These are phyloP conservation scores for Berberis thunbergii DNA, from an alignment of 164 flowering plant species.

Conservation along the genomic window DNA sequence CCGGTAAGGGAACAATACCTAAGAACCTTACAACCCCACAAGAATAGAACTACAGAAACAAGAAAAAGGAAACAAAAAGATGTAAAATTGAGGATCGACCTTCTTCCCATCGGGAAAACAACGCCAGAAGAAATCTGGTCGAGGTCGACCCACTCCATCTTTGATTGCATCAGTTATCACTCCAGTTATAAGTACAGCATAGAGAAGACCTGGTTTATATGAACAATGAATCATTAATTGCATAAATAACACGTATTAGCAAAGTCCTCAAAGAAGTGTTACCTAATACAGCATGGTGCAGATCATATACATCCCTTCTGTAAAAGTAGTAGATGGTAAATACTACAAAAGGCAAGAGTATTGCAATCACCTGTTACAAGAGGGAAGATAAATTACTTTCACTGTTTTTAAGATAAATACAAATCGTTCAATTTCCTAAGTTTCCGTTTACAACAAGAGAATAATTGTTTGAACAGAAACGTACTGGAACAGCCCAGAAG, in stretches of 20 bases:
- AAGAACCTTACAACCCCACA: not conserved
- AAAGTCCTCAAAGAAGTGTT: not conserved
- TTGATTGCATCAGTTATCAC: conserved; percentile 75
- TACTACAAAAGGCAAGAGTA: conserved; percentile 15
- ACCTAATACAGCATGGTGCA: conserved; percentile 47
- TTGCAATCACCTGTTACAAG: conserved; percentile 11
- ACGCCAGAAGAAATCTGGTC: conserved; percentile 27
- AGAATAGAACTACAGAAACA: not conserved
- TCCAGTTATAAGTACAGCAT: conserved; percentile 56
- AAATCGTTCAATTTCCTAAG: not conserved
- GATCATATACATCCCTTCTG: conserved; percentile 44
- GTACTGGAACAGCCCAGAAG: conserved; percentile 72
- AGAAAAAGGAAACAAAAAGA: not conserved
- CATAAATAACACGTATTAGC: too few species aligned
- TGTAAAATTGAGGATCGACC: conserved; percentile 19
- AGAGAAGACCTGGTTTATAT: conserved; percentile 49
- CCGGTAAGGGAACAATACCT: not conserved
- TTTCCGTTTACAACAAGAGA: too few species aligned
- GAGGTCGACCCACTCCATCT: conserved; percentile 69
- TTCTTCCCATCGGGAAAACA: conserved; percentile 79
- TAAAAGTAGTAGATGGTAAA: conserved; percentile 24
- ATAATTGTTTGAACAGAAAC: conserved; percentile 5
- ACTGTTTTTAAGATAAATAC: too few species aligned
- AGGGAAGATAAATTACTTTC: conserved; percentile 1
- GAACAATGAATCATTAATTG: not conserved